Evolutionary conservation across 2,329 filamentous ascomycete species (phyloP).

Genomic region (Xylariaceae sp.): DNA sequence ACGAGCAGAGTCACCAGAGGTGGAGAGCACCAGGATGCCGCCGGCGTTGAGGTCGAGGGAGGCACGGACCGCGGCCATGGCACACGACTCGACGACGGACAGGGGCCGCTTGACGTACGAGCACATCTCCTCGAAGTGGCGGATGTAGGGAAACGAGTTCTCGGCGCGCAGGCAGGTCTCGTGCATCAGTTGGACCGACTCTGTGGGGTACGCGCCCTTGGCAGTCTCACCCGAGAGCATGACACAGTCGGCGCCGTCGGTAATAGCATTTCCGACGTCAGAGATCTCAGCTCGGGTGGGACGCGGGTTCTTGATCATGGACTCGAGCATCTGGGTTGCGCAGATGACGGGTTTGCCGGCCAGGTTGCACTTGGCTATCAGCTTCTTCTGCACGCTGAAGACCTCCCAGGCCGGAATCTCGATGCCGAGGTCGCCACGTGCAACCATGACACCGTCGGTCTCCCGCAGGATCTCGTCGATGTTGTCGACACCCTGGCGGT

Average conservation of each 20-base stretch:
- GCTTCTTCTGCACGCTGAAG: conserved; percentile 99
- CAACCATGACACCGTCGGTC: conserved; percentile 99
- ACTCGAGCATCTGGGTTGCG: conserved; percentile 99
- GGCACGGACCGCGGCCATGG: conserved; percentile 93
- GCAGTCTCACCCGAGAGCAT: conserved; percentile 99
- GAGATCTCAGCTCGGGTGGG: conserved; percentile 97
- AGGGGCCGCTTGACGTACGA: conserved; percentile 76
- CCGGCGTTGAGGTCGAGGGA: conserved; percentile 94
- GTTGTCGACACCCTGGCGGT: conserved; percentile 99
- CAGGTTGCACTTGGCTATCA: conserved; percentile 99
- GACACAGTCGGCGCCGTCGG: conserved; percentile 97
- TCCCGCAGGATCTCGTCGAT: conserved; percentile 93
- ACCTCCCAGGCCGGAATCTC: conserved; percentile 98
- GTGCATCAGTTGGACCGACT: conserved; percentile 96
- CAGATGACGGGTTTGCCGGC: conserved; percentile 98
- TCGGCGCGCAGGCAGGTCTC: conserved; percentile 94
- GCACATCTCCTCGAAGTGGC: conserved; percentile 91
- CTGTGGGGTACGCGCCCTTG: conserved; percentile 89
- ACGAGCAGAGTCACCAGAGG: conserved; percentile 88
- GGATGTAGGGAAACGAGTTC: conserved; percentile 94
- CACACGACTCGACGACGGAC: conserved; percentile 83
- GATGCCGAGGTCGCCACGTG: conserved; percentile 95
- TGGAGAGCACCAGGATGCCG: conserved; percentile 92
- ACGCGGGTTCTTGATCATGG: conserved; percentile 99
- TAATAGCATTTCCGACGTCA: conserved; percentile 95